Conservation (phyloP, 345 rosid genomes). For the Punica granatum region DNA sequence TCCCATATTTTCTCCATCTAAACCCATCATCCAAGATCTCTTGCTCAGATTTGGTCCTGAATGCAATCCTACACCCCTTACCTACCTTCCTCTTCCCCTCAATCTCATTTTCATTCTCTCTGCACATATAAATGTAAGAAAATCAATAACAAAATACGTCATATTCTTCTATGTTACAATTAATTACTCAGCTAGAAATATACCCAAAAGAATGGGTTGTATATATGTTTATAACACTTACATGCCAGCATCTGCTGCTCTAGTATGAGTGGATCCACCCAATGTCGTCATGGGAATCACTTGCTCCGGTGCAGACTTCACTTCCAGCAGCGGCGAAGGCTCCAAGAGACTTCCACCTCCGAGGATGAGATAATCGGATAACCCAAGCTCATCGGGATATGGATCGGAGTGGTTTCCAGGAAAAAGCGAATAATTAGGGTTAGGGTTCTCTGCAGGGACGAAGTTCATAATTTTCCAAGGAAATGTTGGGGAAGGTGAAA, state of each 20-base stretch:
- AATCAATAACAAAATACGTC: too few relatives aligned
- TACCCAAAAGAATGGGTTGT: conserved; percentile 7
- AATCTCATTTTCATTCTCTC: conserved; percentile 21
- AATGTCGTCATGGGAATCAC: conserved; percentile 7
- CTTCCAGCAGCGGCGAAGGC: conserved; percentile 23
- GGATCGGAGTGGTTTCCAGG: neutral
- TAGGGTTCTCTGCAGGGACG: conserved; percentile 24
- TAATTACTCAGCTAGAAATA: too few relatives aligned
- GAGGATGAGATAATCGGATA: conserved; percentile 28
- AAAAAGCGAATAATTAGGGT: conserved; percentile 18
- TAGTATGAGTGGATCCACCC: neutral
- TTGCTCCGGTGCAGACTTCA: conserved; percentile 25
- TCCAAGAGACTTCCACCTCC: conserved; percentile 15
- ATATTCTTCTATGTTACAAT: neutral
- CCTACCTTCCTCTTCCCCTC: conserved; percentile 25
- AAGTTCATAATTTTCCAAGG: conserved; percentile 20
- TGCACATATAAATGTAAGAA: neutral
- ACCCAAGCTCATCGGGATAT: conserved; percentile 19
- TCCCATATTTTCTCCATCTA: conserved; percentile 92
- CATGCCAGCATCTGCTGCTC: neutral
- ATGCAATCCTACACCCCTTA: conserved; percentile 50
- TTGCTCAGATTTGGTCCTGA: conserved; percentile 66
- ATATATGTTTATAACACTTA: neutral
- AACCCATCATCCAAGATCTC: conserved; percentile 90
- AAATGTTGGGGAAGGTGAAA: neutral